Percentiles rank a stretch among this genome's conserved stretches.
phyloP scores from a whole-genome alignment of 1,284 basidiomycete species.

The Apiotrichum sp. region DNA sequence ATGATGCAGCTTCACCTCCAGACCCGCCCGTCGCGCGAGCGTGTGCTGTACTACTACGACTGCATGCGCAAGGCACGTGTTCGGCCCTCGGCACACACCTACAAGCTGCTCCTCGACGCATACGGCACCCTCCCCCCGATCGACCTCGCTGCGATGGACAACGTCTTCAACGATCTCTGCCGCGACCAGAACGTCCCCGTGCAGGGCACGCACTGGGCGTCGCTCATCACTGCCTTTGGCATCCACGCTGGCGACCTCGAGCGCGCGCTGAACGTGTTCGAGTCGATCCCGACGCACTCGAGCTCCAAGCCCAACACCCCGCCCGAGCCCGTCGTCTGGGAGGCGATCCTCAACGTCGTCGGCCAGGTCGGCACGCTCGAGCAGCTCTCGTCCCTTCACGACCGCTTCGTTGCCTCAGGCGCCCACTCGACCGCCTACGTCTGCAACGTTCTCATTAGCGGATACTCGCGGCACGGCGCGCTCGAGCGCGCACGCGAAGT shows the following conservation, averaged over 20 bases:
- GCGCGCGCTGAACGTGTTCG: conserved; percentile 70
- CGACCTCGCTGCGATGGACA: conserved; percentile 68
- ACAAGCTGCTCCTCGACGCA: conserved; percentile 89
- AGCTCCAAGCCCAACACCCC: conserved; percentile 38
- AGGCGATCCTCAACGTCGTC: conserved; percentile 83
- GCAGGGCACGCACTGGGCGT: conserved; percentile 83
- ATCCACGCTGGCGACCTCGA: conserved; percentile 71
- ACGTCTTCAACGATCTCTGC: conserved; percentile 61
- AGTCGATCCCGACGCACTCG: conserved; percentile 61
- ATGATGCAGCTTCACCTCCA: conserved; percentile 98
- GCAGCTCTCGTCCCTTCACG: conserved; percentile 65
- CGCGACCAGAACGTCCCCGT: conserved; percentile 55
- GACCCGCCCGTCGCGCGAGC: conserved; percentile 75
- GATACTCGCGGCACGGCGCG: conserved; percentile 67
- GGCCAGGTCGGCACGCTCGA: conserved; percentile 73
- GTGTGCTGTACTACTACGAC: conserved; percentile 70
- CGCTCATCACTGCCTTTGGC: conserved; percentile 86
- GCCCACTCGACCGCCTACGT: conserved; percentile 94
- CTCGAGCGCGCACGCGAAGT: conserved; percentile 65
- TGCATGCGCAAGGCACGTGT: conserved; percentile 62
- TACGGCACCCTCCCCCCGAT: conserved; percentile 83
- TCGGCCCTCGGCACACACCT: conserved; percentile 76
- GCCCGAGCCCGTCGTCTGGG: conserved; percentile 82
- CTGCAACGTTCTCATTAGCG: conserved; percentile 85
- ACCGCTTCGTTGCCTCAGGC: conserved; percentile 58